Conservation (phyloP, 768 basidiomycete species). For the Gloeophyllum trabeum region DNA sequence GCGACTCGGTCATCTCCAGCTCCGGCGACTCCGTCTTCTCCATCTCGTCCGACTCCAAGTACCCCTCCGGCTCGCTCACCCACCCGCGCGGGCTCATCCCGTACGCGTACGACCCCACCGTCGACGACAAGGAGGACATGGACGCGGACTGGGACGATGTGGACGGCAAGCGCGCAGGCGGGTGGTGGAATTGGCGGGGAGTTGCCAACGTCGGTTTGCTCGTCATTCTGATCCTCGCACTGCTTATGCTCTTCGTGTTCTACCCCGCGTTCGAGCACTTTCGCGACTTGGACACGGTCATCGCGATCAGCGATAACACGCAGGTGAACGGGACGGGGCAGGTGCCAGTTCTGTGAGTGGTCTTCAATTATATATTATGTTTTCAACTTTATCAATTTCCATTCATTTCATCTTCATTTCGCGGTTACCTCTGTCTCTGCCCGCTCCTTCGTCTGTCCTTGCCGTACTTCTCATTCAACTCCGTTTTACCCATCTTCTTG, state of each 20-base stretch:
- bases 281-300: constrained; percentile 22
- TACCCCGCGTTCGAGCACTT: constrained; percentile 66
- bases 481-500: too few relatives aligned
- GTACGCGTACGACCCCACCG: constrained; percentile 59
- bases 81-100: constrained; percentile 31
- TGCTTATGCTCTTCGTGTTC: constrained; percentile 70
- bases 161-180: constrained; percentile 23
- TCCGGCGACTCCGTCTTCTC: constrained; percentile 40
- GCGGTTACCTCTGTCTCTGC: too few relatives aligned
- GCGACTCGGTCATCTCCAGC: constrained; percentile 36
- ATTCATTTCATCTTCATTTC: too few relatives aligned
- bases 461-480: too few relatives aligned
- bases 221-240: constrained; percentile 40
- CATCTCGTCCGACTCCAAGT: constrained; percentile 50
- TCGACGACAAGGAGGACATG: constrained; percentile 49
- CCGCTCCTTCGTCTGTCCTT: too few relatives aligned
- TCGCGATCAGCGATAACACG: constrained; percentile 50
- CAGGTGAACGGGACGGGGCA: constrained; percentile 62
- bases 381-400: too few relatives aligned
- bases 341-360: constrained; percentile 36
- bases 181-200: constrained; percentile 30
- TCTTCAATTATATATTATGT: neutral
- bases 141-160: constrained; percentile 64
- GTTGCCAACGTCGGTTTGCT: constrained; percentile 64
- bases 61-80: constrained; percentile 31